phyloP scores from a whole-genome alignment of 2,329 filamentous ascomycete species.

The Didymellaceae sp. region DNA sequence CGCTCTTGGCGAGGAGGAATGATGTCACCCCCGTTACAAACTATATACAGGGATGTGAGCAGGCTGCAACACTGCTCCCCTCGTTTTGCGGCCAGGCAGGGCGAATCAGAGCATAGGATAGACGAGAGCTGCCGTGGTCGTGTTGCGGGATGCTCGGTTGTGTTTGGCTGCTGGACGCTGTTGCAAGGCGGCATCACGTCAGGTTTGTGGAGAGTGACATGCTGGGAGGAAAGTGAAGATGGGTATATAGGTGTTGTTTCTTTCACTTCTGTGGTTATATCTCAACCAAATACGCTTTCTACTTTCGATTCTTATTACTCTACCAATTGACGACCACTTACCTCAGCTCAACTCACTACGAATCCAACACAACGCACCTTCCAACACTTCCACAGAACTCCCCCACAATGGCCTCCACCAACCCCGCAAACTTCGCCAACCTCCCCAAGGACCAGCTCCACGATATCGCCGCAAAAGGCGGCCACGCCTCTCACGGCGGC shows the following conservation, averaged over 20 bases:
- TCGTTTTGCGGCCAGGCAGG: neutral
- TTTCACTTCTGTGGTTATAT: too few species aligned
- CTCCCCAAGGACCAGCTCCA: conserved; percentile 57
- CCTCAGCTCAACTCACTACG: neutral
- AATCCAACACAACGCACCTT: neutral
- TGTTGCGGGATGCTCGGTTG: conserved; percentile 9
- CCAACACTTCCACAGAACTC: conserved; percentile 12
- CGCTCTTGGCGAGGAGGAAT: conserved; percentile 14
- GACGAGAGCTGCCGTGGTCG: neutral
- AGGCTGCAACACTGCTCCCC: conserved; percentile 19
- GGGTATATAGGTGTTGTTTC: conserved; percentile 17
- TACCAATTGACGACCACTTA: neutral
- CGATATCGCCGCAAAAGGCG: conserved; percentile 59
- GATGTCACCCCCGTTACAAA: conserved; percentile 25
- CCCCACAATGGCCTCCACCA: conserved; percentile 52
- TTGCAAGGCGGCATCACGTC: conserved; percentile 28
- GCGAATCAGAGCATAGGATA: conserved; percentile 8
- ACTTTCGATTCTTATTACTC: neutral
- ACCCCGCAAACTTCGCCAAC: conserved; percentile 62
- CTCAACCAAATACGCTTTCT: too few species aligned
- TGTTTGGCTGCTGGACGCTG: conserved; percentile 13
- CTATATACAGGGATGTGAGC: conserved; percentile 25
- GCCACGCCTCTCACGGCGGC: conserved; percentile 49
- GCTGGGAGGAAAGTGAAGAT: conserved; percentile 10
- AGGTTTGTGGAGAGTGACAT: conserved; percentile 17